A percentile compares a stretch with the other conserved stretches of the same genome.
phyloP scores from a whole-genome alignment of 2,329 filamentous ascomycete species.

The Curvularia hawaiiensis region DNA sequence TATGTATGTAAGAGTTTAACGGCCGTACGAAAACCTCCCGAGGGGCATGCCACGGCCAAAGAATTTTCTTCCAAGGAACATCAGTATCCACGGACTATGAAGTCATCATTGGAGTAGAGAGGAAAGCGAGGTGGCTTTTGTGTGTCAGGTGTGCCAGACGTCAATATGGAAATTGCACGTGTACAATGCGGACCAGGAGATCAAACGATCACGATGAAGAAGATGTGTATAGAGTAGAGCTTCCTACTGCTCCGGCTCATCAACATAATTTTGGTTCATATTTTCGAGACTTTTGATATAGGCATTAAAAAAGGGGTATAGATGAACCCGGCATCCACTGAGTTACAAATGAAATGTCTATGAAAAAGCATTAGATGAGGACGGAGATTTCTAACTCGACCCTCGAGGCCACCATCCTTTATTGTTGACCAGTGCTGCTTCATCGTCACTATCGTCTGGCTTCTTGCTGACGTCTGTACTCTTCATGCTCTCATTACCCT shows the following conservation, averaged over 20 bases:
- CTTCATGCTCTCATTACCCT: slow-evolving; percentile 31
- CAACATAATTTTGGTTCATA: neutral
- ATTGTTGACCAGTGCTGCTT: slow-evolving; percentile 27
- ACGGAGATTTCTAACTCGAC: neutral
- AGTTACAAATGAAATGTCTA: neutral
- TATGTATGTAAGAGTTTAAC: too few species aligned
- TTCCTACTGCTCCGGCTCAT: neutral
- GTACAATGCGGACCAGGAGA: neutral
- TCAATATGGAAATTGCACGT: too few species aligned
- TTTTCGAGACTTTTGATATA: neutral
- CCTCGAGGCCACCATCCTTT: slow-evolving; percentile 12
- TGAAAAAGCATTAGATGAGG: neutral
- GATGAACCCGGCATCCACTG: neutral
- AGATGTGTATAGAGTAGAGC: neutral
- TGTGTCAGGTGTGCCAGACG: too few species aligned
- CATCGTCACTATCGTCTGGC: slow-evolving; percentile 30
- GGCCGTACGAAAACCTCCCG: too few species aligned
- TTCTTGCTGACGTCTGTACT: slow-evolving; percentile 23
- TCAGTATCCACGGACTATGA: neutral
- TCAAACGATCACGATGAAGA: neutral
- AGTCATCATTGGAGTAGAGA: neutral
- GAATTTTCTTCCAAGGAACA: too few species aligned
- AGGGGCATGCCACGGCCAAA: too few species aligned
- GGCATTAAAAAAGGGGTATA: neutral
- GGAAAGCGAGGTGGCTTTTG: neutral